Evolutionary conservation across 2,329 filamentous ascomycete species (phyloP).

Genomic region (Fusarium ramigenum): DNA sequence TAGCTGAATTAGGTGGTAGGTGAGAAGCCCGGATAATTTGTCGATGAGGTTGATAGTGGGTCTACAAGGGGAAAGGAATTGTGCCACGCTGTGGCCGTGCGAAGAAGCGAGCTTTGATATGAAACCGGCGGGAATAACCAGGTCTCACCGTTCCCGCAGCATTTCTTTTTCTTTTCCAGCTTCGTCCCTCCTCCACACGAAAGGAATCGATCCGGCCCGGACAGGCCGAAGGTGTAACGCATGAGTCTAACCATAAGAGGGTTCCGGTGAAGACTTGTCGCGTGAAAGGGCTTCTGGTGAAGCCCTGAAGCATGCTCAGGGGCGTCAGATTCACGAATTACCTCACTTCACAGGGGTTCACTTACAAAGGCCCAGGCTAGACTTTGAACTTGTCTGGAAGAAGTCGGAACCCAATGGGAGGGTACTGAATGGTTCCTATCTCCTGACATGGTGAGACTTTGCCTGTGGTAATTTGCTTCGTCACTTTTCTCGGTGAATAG

Average conservation of each 20-base stretch:
- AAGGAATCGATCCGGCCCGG: conserved; percentile 26
- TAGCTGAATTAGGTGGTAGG: conserved; percentile 21
- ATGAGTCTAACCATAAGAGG: conserved; percentile 28
- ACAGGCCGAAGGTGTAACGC: conserved; percentile 36
- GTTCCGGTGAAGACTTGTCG: conserved; percentile 30
- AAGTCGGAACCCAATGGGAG: conserved; percentile 29
- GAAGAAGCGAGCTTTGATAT: conserved; percentile 6
- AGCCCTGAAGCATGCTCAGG: conserved; percentile 23
- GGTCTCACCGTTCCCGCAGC: conserved; percentile 12
- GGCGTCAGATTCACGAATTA: conserved; percentile 6
- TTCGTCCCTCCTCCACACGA: not conserved
- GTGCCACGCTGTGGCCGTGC: conserved; percentile 35
- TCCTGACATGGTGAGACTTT: conserved; percentile 44
- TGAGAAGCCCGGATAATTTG: conserved; percentile 20
- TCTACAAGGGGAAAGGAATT: not conserved
- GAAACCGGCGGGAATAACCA: conserved; percentile 19
- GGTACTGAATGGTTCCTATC: conserved; percentile 21
- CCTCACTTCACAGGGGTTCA: conserved; percentile 22
- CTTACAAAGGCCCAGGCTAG: conserved; percentile 23
- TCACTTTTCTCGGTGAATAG: conserved; percentile 22
- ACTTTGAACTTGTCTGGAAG: conserved; percentile 19
- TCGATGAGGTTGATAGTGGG: conserved; percentile 36
- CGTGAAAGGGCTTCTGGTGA: conserved; percentile 3
- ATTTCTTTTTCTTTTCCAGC: not conserved
- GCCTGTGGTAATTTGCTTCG: conserved; percentile 31